Evolutionary conservation across 768 basidiomycete genomes (phyloP), one percentile per base, ranked within the genome.

Genomic region (Suillus bovinus): DNA sequence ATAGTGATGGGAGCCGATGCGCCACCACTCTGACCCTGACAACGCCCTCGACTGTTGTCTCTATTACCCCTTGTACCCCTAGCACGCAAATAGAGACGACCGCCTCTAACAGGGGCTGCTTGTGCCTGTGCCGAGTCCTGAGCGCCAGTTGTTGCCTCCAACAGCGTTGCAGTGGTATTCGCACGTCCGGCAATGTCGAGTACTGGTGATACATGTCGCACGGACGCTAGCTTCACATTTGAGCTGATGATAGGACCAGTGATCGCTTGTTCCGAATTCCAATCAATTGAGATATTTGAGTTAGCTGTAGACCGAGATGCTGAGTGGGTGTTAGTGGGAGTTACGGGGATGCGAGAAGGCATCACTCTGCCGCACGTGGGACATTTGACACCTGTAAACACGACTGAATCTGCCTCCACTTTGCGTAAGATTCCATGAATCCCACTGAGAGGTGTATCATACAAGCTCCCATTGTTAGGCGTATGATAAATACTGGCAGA

Each of bases 181-280:
- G 10, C 5, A 17, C 20, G 17, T 38, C 9, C 9, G 16, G 34
- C 14, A 38, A 16, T 5, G 10, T 55, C 14, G 5, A 5, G 24
- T 24, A 16, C 10, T 20, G 55, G 27, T 33, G 34, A 22, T 16
- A 8, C 53, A 5, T 20, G n/a, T n/a, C n/a, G n/a, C n/a, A n/a
- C n/a, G 1, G 63, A 63, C 14, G 61, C 55, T 8, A 58, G n/a
- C 7, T 61, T 41, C 0, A 68, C 62, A 31, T 61, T 71, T 2
- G 73, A 75, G 5, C 66, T 59, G 5, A 5, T 58, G 17, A 4
- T 10, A 9, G 65, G 64, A 20, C 58, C 63, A 42, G 60, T 39
- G 29, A 36, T 61, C 20, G 39, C 41, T 38, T 33, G 54, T 22
- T 22, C 20, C 5, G 56, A 44, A 8, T 16, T 61, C n/a, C 56